Evolutionary conservation across 1,284 basidiomycete species (phyloP).

Genomic region (Malassezia yamatoensis): DNA sequence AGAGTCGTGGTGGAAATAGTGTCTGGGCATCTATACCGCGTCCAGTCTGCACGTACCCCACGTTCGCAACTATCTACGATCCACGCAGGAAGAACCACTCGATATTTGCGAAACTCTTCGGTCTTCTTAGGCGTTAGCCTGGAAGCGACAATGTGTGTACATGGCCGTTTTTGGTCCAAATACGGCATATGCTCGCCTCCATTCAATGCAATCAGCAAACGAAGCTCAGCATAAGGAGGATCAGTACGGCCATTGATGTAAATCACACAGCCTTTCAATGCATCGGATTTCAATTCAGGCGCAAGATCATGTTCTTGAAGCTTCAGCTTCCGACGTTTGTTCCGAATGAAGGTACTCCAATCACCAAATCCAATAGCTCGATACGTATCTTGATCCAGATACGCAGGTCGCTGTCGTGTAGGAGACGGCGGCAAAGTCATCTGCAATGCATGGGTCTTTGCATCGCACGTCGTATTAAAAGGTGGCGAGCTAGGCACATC

Average conservation of each 20-base stretch:
- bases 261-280: conserved; percentile 26
- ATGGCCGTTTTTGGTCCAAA: conserved; percentile 59
- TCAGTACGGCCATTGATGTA: conserved; percentile 79
- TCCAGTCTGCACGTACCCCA: conserved; percentile 66
- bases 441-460: background rate
- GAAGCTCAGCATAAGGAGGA: conserved; percentile 74
- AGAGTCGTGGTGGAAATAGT: conserved; percentile 17
- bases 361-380: conserved; percentile 69
- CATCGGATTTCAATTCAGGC: background rate
- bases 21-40: conserved; percentile 30
- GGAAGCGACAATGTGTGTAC: conserved; percentile 76
- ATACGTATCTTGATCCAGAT: conserved; percentile 52
- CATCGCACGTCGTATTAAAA: background rate
- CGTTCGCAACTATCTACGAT: conserved; percentile 63
- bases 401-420: background rate
- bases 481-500: background rate
- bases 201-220: conserved; percentile 67
- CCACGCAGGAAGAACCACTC: conserved; percentile 78
- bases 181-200: conserved; percentile 78
- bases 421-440: background rate
- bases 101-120: conserved; percentile 75
- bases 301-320: conserved; percentile 21
- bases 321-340: conserved; percentile 68
- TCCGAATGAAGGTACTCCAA: conserved; percentile 73
- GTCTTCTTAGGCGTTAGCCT: conserved; percentile 80